Percentiles rank a stretch among this genome's conserved stretches.
phyloP scores from a whole-genome alignment of 2,329 filamentous ascomycete genomes.

The Fusarium sp. region DNA sequence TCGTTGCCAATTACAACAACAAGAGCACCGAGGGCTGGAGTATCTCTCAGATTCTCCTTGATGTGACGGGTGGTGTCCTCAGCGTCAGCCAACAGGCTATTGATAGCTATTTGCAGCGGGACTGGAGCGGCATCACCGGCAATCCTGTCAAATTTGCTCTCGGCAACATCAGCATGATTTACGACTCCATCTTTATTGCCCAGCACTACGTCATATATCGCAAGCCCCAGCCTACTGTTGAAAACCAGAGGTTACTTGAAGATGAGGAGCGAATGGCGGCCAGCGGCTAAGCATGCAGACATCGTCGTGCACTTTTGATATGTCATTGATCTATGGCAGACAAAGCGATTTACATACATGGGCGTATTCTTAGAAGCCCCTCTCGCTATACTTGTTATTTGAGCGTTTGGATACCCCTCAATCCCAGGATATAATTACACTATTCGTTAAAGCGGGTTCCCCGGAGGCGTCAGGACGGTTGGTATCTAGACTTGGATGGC shows the following conservation, averaged over 20 bases:
- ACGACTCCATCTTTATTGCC: slow-evolving; percentile 87
- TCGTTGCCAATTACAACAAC: slow-evolving; percentile 86
- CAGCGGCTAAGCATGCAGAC: too few species aligned
- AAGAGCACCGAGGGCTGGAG: slow-evolving; percentile 91
- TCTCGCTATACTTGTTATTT: slow-evolving; percentile 9
- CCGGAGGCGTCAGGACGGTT: slow-evolving; percentile 2
- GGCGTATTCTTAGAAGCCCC: background rate
- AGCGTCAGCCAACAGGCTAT: slow-evolving; percentile 87
- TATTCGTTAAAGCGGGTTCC: slow-evolving; percentile 8
- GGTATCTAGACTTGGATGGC: slow-evolving; percentile 5
- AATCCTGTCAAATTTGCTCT: slow-evolving; percentile 93
- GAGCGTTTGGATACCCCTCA: slow-evolving; percentile 16
- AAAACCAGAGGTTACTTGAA: slow-evolving; percentile 49
- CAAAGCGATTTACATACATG: slow-evolving; percentile 1
- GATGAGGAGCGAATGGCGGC: slow-evolving; percentile 49
- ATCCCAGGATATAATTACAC: slow-evolving; percentile 10
- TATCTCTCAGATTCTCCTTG: slow-evolving; percentile 87
- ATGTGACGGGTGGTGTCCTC: slow-evolving; percentile 85
- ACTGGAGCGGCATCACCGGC: slow-evolving; percentile 92
- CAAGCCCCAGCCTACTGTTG: slow-evolving; percentile 26
- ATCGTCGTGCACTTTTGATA: too few species aligned
- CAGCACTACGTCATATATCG: slow-evolving; percentile 91
- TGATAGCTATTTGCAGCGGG: slow-evolving; percentile 86
- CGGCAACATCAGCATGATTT: slow-evolving; percentile 87
- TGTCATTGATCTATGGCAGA: background rate